Evolutionary conservation across 2,329 filamentous ascomycete species (phyloP).

Genomic region (Stenocarpella maydis): DNA sequence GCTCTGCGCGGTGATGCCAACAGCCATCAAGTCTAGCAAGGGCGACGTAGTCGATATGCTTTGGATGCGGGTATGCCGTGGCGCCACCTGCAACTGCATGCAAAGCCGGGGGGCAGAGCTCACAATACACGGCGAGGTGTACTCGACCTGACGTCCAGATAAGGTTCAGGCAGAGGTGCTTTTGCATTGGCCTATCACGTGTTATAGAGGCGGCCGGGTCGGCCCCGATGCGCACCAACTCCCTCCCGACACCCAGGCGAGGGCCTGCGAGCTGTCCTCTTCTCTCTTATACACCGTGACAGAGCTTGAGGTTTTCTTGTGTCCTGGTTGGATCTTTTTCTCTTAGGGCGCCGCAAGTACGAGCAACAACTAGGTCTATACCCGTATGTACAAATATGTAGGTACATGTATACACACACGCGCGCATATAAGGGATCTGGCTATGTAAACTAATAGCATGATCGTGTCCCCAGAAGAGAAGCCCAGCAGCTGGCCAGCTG

Average conservation of each 20-base stretch:
- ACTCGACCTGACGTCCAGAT: slow-evolving; percentile 29
- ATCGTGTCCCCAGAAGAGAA: background rate
- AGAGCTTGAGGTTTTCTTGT: too few species aligned
- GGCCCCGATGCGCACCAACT: slow-evolving; percentile 13
- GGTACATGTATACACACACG: background rate
- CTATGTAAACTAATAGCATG: too few species aligned
- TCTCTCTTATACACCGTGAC: background rate
- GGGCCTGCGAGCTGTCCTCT: background rate
- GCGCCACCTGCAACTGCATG: background rate
- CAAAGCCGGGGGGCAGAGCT: background rate
- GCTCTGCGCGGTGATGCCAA: slow-evolving; percentile 18
- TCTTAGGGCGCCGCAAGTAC: background rate
- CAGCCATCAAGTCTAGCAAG: slow-evolving; percentile 16
- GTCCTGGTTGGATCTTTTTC: too few species aligned
- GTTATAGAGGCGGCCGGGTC: slow-evolving; percentile 17
- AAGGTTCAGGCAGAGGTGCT: slow-evolving; percentile 23
- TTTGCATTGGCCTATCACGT: slow-evolving; percentile 27
- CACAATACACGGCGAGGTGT: background rate
- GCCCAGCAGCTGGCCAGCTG: slow-evolving; percentile 3
- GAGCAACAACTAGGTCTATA: background rate
- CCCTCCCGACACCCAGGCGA: background rate
- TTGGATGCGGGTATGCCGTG: slow-evolving; percentile 2
- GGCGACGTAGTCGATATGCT: background rate
- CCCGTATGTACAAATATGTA: too few species aligned
- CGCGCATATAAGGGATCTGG: too few species aligned